phyloP scores from a whole-genome alignment of 108 stramenopile genomes.

The Aureococcus anophagefferens region DNA sequence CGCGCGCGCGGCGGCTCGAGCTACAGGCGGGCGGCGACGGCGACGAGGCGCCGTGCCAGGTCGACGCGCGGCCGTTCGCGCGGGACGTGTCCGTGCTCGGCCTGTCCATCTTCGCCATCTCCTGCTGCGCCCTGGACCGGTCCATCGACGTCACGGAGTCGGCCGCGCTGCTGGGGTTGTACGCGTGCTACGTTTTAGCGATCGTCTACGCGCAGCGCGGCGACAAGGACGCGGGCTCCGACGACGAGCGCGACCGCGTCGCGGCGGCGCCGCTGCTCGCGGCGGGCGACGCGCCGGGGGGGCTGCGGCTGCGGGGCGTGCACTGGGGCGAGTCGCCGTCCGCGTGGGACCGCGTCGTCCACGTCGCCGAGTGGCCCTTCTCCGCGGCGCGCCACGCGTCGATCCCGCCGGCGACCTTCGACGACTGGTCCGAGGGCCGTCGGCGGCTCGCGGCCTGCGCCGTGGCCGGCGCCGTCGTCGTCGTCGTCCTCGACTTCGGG shows the following conservation, averaged over 20 bases:
- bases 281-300: not conserved
- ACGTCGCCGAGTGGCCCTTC: conserved; percentile 5
- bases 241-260: too few relatives aligned
- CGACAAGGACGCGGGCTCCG: not conserved
- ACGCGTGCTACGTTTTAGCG: conserved; percentile 13
- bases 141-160: conserved; percentile 12
- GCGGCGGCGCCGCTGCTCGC: too few relatives aligned
- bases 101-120: conserved; percentile 7
- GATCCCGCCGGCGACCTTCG: conserved; percentile 4
- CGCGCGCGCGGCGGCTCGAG: too few relatives aligned
- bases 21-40: too few relatives aligned
- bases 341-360: not conserved
- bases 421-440: not conserved
- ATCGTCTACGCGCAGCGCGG: not conserved
- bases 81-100: conserved; percentile 24
- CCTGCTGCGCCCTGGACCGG: not conserved
- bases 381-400: conserved; percentile 4
- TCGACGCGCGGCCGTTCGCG: conserved; percentile 6
- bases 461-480: not conserved
- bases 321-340: not conserved
- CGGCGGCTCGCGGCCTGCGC: not conserved
- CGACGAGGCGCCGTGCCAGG: not conserved
- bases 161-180: conserved; percentile 8
- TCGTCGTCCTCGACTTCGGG: not conserved
- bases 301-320: not conserved